Evolutionary conservation across 2,329 filamentous ascomycete species (phyloP), one percentile per base, ranked within the genome.

Genomic region (Botrytis fragariae): DNA sequence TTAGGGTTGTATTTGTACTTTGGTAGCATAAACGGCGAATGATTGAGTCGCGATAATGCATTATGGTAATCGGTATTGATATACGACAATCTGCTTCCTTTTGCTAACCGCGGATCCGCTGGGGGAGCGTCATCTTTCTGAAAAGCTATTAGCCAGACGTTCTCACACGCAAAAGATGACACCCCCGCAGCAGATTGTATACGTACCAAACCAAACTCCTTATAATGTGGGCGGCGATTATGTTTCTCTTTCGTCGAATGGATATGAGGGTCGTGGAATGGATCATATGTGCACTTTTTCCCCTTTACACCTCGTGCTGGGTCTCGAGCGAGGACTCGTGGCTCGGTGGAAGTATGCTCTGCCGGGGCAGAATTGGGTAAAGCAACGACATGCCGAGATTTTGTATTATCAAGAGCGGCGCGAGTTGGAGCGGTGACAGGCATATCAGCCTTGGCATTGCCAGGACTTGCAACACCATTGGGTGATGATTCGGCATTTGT

Each of bases 1-100:
- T 90, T 90, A 8, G 90, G 84, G 81, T 98, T 95, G 82, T 94
- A 96, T 39, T 89, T 83, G 82, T 97, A 98, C 35, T 92, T 91
- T 81, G 90, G 93, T 69, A 97, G 84, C 74, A 92, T 91, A 83
- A 97, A 97, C 0, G 92, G 92, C 42, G 92, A 88, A 78, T 87
- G 89, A 80, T 88, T 92, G 80, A 91, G 84, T 78, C 89, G 93
- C 76, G 89, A 91, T 84, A 91, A 95, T 80, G 86, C 89, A 74
- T 88, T 88, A 84, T 89, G 91, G 82, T 81, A 91, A 80, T 91
- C 89, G 82, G 89, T 89, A 76, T 91, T 91, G 83, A 91, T 91
- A 79, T 91, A 91, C 77, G 87, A 87, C 74, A 91, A 81, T 78
- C 86, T 85, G 77, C 91, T 92, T 79, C 91, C 84, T 83, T 91